Evolutionary conservation across 805 yeast species (phyloP), one percentile per base, ranked within the genome.

Genomic region (Teunomyces panamensis): DNA sequence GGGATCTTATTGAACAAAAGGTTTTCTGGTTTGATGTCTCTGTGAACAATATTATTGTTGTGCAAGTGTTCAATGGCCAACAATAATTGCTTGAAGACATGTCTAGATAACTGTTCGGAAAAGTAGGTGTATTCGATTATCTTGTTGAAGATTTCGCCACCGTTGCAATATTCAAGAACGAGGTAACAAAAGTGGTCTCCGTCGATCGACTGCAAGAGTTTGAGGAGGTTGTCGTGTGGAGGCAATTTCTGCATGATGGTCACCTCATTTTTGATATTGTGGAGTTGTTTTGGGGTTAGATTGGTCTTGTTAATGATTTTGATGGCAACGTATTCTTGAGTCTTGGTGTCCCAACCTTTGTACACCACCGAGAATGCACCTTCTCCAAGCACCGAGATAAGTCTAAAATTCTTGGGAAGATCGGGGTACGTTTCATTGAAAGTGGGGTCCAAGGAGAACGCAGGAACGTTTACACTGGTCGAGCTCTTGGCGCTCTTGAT

Each of bases 291-390:
- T 20, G 59, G 49, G 44, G 74, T 69, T 74, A 85, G 70, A 45
- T 76, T 74, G 39, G 67, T 65, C 61, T 89, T 89, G 55, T 80
- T 76, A 39, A 89, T 87, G 49, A 87, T 79, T 59, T 89, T 89
- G 57, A 89, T 79, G 9, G 96, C 96, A 11, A 88, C 84, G 6
- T 56, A 49, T 32, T 68, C 65, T 43, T 76, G 64, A 29, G 68
- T 63, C 5, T 73, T 61, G 9, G 55, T 54, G 56, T 84, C 84
- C 11, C 71, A 60, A 0, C 95, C 96, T 60, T 79, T 83, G 69
- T 83, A 88, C 4, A 92, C 98, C 9, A 80, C 77, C 2, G 96
- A 88, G 62, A 92, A 91, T 0, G 97, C 97, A 7, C 98, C 98
- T 60, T 86, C 91, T 0, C 94, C 92, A 13, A 86, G 54, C 16